Evolutionary conservation across 2,329 filamentous ascomycete species (phyloP), one percentile per base, ranked within the genome.

Genomic region (Arthrobotrys megalospora): DNA sequence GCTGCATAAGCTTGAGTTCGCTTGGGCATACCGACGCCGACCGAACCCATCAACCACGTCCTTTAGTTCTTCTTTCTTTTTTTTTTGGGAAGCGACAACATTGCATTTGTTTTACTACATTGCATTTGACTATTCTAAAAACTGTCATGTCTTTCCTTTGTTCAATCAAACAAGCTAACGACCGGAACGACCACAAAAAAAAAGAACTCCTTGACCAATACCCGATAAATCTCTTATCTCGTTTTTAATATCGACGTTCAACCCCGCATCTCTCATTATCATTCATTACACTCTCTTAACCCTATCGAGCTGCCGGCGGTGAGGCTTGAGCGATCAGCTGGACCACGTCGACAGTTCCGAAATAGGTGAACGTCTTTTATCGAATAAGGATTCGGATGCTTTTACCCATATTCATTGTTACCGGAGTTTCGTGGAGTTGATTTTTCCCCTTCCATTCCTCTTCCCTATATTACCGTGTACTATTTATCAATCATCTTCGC

Each of bases 331-430:
- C 68, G 24, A 62, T 63, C 52, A 47, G 53, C 48, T 47, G 32
- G 52, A 58, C 52, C 6, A 24, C 21, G 45, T 50, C 16, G 43
- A 77, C 32, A 14, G 21, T 38, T 60, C 14, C 11, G 34, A 67
- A 43, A 53, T 64, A 48, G 53, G 65, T 50, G 58, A 38, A 76
- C 65, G 58, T 69, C 72, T 55, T 41, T 53, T 65, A 69, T 76
- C 64, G 45, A 64, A 69, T 69, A 64, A 70, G 72, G 67, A 69
- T 65, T 73, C 72, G 72, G 66, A 77, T 71, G 60, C 55, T 77
- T 76, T 71, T 71, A 77, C 73, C 71, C 41, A 77, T 76, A 77
- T 71, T 77, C 73, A 77, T 77, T 66, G 73, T 60, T 77, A 43
- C 62, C 73, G 73, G 73, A 77, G 73, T 77, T 77, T 71, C 43